Conservation (phyloP, 768 basidiomycete genomes). For the Lyophyllum semitale region DNA sequence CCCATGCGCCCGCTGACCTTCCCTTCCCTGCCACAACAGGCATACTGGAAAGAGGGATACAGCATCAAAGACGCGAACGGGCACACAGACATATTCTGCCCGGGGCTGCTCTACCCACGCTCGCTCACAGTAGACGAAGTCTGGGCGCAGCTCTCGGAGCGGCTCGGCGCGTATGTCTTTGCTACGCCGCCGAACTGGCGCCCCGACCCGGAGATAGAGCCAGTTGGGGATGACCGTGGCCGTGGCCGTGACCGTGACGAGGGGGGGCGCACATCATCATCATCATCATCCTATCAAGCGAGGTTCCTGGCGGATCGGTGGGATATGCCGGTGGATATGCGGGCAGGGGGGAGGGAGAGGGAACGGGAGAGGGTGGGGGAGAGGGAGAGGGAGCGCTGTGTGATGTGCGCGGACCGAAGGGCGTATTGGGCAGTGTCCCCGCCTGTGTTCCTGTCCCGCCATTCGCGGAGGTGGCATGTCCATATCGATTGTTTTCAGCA, state of each 20-base stretch:
- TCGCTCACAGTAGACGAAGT: constrained; percentile 13
- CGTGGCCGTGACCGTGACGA: no score
- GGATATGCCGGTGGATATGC: not conserved
- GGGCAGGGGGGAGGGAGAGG: not conserved
- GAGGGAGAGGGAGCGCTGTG: constrained; percentile 3
- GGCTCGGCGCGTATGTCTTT: constrained; percentile 14
- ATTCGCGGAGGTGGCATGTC: constrained; percentile 19
- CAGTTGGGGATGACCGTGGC: not conserved
- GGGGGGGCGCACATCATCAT: no score
- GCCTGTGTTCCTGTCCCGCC: constrained; percentile 15
- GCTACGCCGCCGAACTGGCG: constrained; percentile 10
- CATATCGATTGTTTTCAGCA: constrained; percentile 17
- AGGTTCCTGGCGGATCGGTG: not conserved
- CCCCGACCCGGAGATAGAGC: not conserved
- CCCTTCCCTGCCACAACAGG: not conserved
- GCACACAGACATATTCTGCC: constrained; percentile 7
- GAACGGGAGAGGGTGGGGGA: not conserved
- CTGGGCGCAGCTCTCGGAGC: constrained; percentile 10
- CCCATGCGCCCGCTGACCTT: not conserved
- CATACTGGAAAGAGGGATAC: constrained; percentile 16
- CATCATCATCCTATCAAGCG: no score
- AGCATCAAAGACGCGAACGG: constrained; percentile 8
- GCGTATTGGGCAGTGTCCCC: constrained; percentile 19
- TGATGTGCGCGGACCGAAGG: constrained; percentile 16
- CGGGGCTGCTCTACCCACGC: constrained; percentile 15